phyloP scores from a whole-genome alignment of 108 stramenopile genomes.

The Nitzschia sp. region DNA sequence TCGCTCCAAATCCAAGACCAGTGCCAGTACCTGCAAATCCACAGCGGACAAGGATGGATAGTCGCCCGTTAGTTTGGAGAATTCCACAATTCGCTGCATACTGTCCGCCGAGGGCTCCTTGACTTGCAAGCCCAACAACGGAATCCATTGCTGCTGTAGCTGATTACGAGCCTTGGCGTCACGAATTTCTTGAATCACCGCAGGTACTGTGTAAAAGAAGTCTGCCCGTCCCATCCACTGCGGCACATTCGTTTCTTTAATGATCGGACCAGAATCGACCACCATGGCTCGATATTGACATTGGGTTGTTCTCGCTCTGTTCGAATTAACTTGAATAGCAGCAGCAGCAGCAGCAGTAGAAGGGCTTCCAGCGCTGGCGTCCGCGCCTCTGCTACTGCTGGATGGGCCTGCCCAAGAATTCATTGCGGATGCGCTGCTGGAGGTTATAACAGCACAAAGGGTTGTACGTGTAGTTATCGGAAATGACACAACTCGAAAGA shows the following conservation, averaged over 20 bases:
- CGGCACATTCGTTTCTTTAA: conserved; percentile 51
- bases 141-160: conserved; percentile 28
- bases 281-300: conserved; percentile 67
- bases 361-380: too few species aligned
- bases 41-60: conserved; percentile 74
- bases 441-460: background rate
- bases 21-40: conserved; percentile 91
- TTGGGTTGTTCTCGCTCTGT: too few species aligned
- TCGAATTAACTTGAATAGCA: too few species aligned
- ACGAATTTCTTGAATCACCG: conserved; percentile 74
- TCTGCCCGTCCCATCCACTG: conserved; percentile 39
- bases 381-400: too few species aligned
- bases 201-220: conserved; percentile 68
- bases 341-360: too few species aligned
- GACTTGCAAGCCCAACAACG: conserved; percentile 32
- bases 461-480: too few species aligned
- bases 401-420: conserved; percentile 3
- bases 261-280: conserved; percentile 86
- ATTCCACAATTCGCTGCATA: conserved; percentile 63
- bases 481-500: too few species aligned
- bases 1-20: conserved; percentile 87
- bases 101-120: conserved; percentile 57
- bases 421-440: too few species aligned
- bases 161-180: conserved; percentile 72
- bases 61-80: conserved; percentile 94